phyloP scores from a whole-genome alignment of 306 rosid genomes.

The Fagus sylvatica region DNA sequence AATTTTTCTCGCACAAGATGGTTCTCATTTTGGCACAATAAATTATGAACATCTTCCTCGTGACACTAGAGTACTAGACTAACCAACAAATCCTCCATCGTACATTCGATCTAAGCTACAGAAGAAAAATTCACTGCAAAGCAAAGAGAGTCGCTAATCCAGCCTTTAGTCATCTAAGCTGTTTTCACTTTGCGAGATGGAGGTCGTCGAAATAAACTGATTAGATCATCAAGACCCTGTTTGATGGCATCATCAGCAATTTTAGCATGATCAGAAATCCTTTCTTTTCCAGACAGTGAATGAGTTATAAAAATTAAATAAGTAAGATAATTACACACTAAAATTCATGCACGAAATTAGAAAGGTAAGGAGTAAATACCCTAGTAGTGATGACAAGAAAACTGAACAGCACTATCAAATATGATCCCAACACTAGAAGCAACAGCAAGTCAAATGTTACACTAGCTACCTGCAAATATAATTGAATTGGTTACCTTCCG shows the following conservation, averaged over 20 bases:
- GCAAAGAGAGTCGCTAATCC: background rate
- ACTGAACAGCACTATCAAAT: conserved; percentile 63
- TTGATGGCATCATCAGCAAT: conserved; percentile 9
- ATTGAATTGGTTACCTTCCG: conserved; percentile 20
- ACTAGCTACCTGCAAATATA: conserved; percentile 80
- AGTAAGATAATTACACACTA: background rate
- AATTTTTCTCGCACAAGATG: conserved; percentile 23
- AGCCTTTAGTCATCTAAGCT: conserved; percentile 40
- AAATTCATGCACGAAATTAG: background rate
- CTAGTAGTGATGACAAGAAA: conserved; percentile 67
- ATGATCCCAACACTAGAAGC: conserved; percentile 76
- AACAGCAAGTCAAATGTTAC: conserved; percentile 94
- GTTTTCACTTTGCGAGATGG: conserved; percentile 96
- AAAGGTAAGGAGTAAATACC: conserved; percentile 34
- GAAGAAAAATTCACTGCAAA: conserved; percentile 15
- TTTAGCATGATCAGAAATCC: background rate
- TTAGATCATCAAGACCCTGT: conserved; percentile 97
- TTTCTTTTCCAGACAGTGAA: background rate
- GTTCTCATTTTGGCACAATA: conserved; percentile 4
- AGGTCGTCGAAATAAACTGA: conserved; percentile 89
- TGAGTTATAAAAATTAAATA: background rate
- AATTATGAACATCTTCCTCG: conserved; percentile 6
- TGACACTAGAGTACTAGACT: conserved; percentile 8
- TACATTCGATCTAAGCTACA: conserved; percentile 27
- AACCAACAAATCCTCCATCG: conserved; percentile 5